These are phyloP conservation scores for Acmispon strigosus DNA, from an alignment of 306 rosid species.

Conservation along the genomic window DNA sequence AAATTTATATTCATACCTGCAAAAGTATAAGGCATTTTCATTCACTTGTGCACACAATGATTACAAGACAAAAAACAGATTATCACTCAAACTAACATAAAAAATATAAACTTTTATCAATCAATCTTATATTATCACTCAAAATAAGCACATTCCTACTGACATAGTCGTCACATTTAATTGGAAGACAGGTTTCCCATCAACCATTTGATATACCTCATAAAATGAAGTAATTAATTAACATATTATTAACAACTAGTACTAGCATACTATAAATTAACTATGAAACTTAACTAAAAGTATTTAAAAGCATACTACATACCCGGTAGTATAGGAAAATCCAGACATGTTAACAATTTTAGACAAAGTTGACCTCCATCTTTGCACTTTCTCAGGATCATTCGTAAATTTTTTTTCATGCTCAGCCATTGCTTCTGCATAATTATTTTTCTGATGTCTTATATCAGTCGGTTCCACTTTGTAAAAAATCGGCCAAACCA, in stretches of 20 bases:
- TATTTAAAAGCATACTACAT: neutral
- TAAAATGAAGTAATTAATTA: neutral
- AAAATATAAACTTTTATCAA: too few relatives aligned
- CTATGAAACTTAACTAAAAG: neutral
- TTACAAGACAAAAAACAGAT: too few relatives aligned
- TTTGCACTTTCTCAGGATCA: neutral
- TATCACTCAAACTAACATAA: too few relatives aligned
- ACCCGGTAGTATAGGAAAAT: neutral
- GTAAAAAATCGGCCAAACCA: slow-evolving; percentile 18
- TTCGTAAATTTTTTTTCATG: neutral
- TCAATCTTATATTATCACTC: too few relatives aligned
- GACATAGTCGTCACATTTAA: neutral
- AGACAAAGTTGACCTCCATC: slow-evolving; percentile 8
- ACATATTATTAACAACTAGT: neutral
- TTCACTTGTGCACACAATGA: neutral
- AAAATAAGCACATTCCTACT: neutral
- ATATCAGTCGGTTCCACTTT: neutral
- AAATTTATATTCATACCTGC: slow-evolving; percentile 17
- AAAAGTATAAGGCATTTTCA: neutral
- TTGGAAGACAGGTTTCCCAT: neutral
- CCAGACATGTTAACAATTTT: neutral
- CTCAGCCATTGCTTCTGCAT: neutral
- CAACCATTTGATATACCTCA: neutral
- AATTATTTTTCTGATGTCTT: neutral
- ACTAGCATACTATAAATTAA: neutral